Conservation (phyloP, 2,329 filamentous ascomycete species). For the Penicillium brevicompactum region DNA sequence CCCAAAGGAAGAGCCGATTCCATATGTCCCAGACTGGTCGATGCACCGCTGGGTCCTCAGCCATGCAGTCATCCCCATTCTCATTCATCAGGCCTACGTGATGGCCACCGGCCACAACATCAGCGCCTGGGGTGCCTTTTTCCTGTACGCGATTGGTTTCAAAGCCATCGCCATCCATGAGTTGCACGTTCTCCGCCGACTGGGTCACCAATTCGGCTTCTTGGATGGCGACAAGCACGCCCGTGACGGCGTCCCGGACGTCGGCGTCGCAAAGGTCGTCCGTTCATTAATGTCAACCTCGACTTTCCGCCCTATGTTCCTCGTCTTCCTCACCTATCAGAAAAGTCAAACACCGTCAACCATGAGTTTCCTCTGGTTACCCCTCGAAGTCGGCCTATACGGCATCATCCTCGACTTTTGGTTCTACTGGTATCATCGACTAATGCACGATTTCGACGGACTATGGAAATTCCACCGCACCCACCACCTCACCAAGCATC, state of each 20-base stretch:
- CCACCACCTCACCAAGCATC: conserved; percentile 30
- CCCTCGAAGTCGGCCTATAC: conserved; percentile 24
- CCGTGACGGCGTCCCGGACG: conserved; percentile 28
- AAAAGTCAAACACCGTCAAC: conserved; percentile 14
- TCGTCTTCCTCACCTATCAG: conserved; percentile 26
- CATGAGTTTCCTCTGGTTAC: conserved; percentile 25
- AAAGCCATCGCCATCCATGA: conserved; percentile 29
- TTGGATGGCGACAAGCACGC: conserved; percentile 30
- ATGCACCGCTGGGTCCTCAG: conserved; percentile 29
- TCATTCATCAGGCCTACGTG: conserved; percentile 27
- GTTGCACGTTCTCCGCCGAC: conserved; percentile 25
- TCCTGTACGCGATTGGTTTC: conserved; percentile 23
- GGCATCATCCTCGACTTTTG: conserved; percentile 16
- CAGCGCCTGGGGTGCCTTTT: conserved; percentile 20
- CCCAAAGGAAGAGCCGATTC: conserved; percentile 24
- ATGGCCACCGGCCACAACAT: conserved; percentile 24
- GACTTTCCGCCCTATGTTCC: conserved; percentile 29
- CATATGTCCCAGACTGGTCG: conserved; percentile 27
- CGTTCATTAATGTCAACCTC: conserved; percentile 27
- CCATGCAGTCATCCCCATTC: conserved; percentile 25
- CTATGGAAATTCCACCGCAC: conserved; percentile 31
- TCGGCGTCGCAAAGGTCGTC: conserved; percentile 28
- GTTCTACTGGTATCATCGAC: conserved; percentile 29
- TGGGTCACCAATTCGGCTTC: conserved; percentile 27
- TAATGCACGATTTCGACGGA: conserved; percentile 26